Evolutionary conservation across 192 early-diverging fungal species (phyloP), one percentile per base, ranked within the genome.

Genomic region (Chytriomyces sp.): DNA sequence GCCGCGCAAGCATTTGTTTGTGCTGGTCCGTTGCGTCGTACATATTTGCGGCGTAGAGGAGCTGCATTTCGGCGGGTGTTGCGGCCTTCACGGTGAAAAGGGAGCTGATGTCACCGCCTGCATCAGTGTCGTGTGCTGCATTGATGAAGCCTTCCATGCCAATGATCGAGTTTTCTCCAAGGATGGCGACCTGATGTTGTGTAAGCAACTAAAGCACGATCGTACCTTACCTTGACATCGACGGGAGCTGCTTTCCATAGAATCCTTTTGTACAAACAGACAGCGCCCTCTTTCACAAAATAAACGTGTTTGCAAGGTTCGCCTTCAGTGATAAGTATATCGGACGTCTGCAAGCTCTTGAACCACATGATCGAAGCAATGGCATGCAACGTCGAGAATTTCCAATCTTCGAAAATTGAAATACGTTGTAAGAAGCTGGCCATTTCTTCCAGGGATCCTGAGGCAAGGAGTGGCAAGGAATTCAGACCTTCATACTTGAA

Each of bases 291-390:
- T 38, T 70, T 70, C 3, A 70, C 38, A 59, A 70, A 70, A 49
- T 59, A 70, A 14, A 70, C 32, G 17, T 59, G 39, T 44, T 70
- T 59, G 39, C 68, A 70, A 10, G 38, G 53, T 5, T 70, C 56
- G 12, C 68, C 68, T 59, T 70, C 56, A 10, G 57, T 33, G 32
- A 70, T 70, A 22, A 70, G n/a, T 5, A 38, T 14, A 12, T 58
- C 26, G 10, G 34, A 30, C 12, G 34, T 12, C 55, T 70, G 39
- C 28, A 59, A 14, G 12, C 25, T 28, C 30, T 59, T 30, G 36
- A 70, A 39, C 54, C 57, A 70, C 68, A 70, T 70, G 3, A 70
- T 36, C 8, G 56, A 38, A 5, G 68, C 68, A 28, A 70, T 56
- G 7, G 56, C 54, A 33, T 17, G 49, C 38, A 70, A 26, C 3